These are phyloP conservation scores for Symbiodinium pilosum DNA, from an alignment of 73 alveolate genomes.

Conservation along the genomic window DNA sequence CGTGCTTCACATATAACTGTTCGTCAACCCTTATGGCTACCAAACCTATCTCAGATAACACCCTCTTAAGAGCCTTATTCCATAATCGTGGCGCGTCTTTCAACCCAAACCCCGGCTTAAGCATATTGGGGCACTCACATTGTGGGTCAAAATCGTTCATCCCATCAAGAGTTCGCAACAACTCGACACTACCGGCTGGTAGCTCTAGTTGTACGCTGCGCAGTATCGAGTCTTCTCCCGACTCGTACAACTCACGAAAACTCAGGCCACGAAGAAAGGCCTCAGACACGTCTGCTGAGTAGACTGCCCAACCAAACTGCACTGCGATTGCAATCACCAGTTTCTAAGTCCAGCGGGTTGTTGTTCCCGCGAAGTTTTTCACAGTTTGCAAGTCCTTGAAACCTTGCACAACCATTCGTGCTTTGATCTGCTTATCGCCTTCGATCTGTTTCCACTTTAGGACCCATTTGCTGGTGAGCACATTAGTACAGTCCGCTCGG, in stretches of 20 bases:
- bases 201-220: neutral
- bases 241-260: neutral
- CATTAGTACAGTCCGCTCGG: neutral
- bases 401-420: conserved; percentile 1
- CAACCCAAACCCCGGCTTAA: conserved; percentile 35
- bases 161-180: neutral
- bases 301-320: neutral
- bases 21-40: neutral
- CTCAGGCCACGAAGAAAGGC: conserved; percentile 12
- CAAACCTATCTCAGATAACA: neutral
- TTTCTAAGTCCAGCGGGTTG: conserved; percentile 18
- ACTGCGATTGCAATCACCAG: neutral
- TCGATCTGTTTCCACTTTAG: conserved; percentile 19
- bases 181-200: neutral
- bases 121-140: neutral
- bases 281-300: neutral
- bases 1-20: neutral
- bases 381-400: neutral
- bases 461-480: conserved; percentile 3
- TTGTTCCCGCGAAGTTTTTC: neutral
- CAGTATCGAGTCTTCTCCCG: neutral
- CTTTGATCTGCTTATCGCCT: neutral
- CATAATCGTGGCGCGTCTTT: conserved; percentile 37
- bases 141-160: neutral
- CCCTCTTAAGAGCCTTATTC: neutral